Conservation (phyloP, 2,329 filamentous ascomycete genomes). For the Ceratocystis ficicola region DNA sequence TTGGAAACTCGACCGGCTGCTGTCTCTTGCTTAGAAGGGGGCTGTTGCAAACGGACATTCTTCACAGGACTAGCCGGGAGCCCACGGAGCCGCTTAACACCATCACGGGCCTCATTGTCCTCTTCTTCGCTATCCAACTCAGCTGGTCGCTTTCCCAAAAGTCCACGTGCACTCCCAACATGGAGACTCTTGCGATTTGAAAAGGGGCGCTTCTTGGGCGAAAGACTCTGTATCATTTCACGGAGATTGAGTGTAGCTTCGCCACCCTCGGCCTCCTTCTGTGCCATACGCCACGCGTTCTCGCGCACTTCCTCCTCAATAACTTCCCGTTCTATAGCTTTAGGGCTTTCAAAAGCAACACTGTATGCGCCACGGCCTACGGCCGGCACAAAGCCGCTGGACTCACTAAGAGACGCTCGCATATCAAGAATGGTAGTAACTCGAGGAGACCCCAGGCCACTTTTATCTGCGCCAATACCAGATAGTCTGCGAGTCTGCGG, state of each 20-base stretch:
- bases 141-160: slow-evolving; percentile 60
- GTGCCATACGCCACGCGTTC: slow-evolving; percentile 43
- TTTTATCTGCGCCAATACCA: slow-evolving; percentile 56
- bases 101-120: slow-evolving; percentile 44
- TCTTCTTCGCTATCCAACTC: slow-evolving; percentile 56
- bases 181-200: slow-evolving; percentile 64
- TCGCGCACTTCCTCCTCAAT: slow-evolving; percentile 49
- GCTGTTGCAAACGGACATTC: slow-evolving; percentile 56
- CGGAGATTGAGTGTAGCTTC: slow-evolving; percentile 56
- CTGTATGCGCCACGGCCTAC: slow-evolving; percentile 28
- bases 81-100: slow-evolving; percentile 58
- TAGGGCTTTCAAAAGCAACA: slow-evolving; percentile 55
- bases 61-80: slow-evolving; percentile 66
- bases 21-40: slow-evolving; percentile 54
- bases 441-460: slow-evolving; percentile 62
- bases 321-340: slow-evolving; percentile 47
- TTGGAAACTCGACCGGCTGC: slow-evolving; percentile 48
- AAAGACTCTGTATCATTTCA: slow-evolving; percentile 66
- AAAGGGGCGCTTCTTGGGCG: slow-evolving; percentile 57
- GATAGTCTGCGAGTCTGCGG: slow-evolving; percentile 45
- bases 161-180: slow-evolving; percentile 58
- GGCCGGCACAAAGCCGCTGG: neutral
- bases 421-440: slow-evolving; percentile 60
- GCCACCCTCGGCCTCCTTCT: slow-evolving; percentile 39
- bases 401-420: slow-evolving; percentile 57